phyloP scores from a whole-genome alignment of 2,329 filamentous ascomycete genomes.

The Chrysoporthe deuterocubensis region DNA sequence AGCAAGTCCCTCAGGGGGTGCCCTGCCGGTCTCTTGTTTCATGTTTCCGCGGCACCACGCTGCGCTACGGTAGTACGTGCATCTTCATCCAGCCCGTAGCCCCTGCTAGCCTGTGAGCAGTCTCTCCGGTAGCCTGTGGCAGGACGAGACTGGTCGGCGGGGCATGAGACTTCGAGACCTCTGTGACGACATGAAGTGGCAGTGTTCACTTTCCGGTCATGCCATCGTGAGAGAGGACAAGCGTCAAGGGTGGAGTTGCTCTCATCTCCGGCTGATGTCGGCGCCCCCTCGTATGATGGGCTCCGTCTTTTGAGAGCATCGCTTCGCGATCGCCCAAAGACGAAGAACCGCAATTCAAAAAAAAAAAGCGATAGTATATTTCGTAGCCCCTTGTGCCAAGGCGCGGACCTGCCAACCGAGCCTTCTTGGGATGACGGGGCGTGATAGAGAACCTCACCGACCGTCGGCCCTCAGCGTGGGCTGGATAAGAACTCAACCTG shows the following conservation, averaged over 20 bases:
- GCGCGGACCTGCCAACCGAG: not conserved
- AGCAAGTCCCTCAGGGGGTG: not conserved
- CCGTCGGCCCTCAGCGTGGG: not conserved
- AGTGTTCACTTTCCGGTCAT: not conserved
- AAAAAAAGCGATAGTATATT: not conserved
- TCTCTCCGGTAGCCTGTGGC: not conserved
- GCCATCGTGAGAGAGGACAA: not conserved
- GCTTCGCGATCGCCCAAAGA: not conserved
- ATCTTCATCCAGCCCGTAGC: not conserved
- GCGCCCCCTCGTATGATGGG: not conserved
- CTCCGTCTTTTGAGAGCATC: not conserved
- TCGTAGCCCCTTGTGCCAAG: not conserved
- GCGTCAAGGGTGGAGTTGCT: not conserved
- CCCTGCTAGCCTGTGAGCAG: not conserved
- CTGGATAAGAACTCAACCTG: not conserved
- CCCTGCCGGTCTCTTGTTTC: conserved; percentile 1
- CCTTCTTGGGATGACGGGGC: not conserved
- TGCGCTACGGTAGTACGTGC: no score
- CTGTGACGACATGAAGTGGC: conserved; percentile 13
- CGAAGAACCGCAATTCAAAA: not conserved
- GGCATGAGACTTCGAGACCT: not conserved
- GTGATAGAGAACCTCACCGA: not conserved
- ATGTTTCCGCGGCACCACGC: not conserved
- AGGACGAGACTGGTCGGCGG: not conserved
- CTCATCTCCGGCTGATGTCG: not conserved